Percentiles rank a stretch among this genome's conserved stretches.
Evolutionary conservation across 2,329 filamentous ascomycete species (phyloP).

Genomic region (Neoscytalidium dimidiatum): DNA sequence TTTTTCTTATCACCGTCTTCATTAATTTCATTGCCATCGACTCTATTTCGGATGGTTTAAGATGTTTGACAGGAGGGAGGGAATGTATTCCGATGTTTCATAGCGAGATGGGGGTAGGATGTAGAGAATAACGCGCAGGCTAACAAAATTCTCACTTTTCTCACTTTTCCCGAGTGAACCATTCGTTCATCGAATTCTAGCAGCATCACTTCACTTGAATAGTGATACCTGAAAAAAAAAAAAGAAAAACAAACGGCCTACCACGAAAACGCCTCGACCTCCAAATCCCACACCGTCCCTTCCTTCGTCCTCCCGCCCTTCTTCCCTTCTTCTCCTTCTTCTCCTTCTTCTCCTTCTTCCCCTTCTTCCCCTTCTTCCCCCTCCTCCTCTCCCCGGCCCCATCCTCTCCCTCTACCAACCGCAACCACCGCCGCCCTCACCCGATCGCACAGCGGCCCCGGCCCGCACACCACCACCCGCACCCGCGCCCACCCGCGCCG

Average conservation of each 20-base stretch:
- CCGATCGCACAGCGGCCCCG: conserved; percentile 44
- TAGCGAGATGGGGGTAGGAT: neutral
- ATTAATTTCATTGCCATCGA: neutral
- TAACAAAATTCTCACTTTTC: neutral
- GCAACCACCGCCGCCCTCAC: conserved; percentile 35
- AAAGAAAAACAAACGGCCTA: too few species aligned
- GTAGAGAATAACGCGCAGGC: neutral
- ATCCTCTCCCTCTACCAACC: too few species aligned
- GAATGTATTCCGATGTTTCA: too few species aligned
- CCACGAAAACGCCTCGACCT: conserved; percentile 18
- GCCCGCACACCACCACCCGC: conserved; percentile 47
- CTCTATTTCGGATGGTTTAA: too few species aligned
- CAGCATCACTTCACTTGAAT: too few species aligned
- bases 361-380: conserved; percentile 1
- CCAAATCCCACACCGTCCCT: conserved; percentile 21
- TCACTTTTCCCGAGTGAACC: too few species aligned
- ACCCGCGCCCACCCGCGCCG: conserved; percentile 31
- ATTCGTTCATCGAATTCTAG: too few species aligned
- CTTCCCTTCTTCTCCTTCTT: conserved; percentile 2
- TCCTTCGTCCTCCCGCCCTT: neutral
- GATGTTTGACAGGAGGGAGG: too few species aligned
- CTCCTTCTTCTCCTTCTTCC: neutral
- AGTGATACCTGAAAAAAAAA: too few species aligned
- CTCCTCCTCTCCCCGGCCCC: neutral
- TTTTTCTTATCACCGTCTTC: neutral